These are phyloP conservation scores for Apiospora arundinis DNA, from an alignment of 2,329 filamentous ascomycete genomes.

Conservation along the genomic window DNA sequence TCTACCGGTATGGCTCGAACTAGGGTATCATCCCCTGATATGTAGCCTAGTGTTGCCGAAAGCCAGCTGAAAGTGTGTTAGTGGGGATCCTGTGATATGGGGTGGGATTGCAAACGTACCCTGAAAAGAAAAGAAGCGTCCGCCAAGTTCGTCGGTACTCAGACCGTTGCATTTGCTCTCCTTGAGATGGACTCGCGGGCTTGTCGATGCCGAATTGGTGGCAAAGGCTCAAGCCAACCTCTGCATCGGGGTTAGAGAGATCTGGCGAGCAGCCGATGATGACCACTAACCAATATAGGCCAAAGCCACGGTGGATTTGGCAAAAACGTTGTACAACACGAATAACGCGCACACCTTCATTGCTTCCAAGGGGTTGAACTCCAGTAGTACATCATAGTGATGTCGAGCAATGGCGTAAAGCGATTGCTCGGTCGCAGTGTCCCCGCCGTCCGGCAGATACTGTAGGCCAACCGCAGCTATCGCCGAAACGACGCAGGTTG, in stretches of 20 bases:
- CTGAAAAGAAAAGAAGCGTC: neutral
- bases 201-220: neutral
- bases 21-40: neutral
- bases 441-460: neutral
- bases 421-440: neutral
- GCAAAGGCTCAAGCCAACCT: slow-evolving; percentile 6
- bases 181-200: neutral
- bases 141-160: neutral
- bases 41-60: neutral
- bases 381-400: neutral
- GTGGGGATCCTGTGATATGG: too few relatives aligned
- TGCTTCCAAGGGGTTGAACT: slow-evolving; percentile 1
- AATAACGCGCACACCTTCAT: slow-evolving; percentile 2
- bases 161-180: neutral
- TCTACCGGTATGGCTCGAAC: neutral
- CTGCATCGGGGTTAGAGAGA: neutral
- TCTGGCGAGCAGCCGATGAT: neutral
- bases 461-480: neutral
- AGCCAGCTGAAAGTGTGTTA: neutral
- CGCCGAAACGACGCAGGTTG: neutral
- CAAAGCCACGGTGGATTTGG: neutral
- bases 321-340: neutral
- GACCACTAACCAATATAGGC: slow-evolving; percentile 4
- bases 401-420: neutral
- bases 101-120: neutral